Evolutionary conservation across 2,329 filamentous ascomycete genomes (phyloP), one percentile per base, ranked within the genome.

Genomic region (Xenosphaeropsis pyriputrescens): DNA sequence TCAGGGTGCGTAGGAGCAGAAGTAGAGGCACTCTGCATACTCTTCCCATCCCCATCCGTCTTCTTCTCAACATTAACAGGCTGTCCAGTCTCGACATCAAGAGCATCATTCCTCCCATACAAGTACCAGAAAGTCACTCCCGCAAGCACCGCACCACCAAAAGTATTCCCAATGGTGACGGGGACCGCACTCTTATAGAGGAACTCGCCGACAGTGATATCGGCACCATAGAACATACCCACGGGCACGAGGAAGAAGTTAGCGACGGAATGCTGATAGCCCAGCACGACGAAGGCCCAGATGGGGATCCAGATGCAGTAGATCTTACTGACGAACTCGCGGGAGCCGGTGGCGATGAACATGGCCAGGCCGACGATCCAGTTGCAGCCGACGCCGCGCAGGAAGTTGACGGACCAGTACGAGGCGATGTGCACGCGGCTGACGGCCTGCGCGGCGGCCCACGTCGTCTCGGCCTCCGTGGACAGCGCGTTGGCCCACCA

Each of bases 161-260:
- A 29, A 18, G 19, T 29, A 26, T 38, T 38, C 13, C 36, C 36
- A 13, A 38, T 8, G 18, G 36, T 38, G 22, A 38, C 36, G 5
- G 36, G 36, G 16, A 38, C 33, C 2, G 18, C 11, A 11, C 29
- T 32, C 18, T 38, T 32, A 29, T 38, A 38, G 14, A 62, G 61
- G 36, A 58, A 59, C 17, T 56, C 51, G 11, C 59, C 60, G 32
- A 63, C 50, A 2, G 52, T 50, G 42, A 65, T 64, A 39, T 63
- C 37, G 5, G 47, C 43, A 11, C 48, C 50, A 36, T 48, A 49
- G 16, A 50, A 47, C 43, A 51, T 52, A 18, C 47, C 50, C 34
- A 52, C 44, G 4, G 50, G 48, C n/a, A 46, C 35, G 30, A 46
- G 44, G 6, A 39, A 45, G 31, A 43, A 52, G 18, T 52, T 52